Base-by-base conservation (phyloP, 2,329 filamentous ascomycete species). In the Hymenoscyphus occultus region DNA sequence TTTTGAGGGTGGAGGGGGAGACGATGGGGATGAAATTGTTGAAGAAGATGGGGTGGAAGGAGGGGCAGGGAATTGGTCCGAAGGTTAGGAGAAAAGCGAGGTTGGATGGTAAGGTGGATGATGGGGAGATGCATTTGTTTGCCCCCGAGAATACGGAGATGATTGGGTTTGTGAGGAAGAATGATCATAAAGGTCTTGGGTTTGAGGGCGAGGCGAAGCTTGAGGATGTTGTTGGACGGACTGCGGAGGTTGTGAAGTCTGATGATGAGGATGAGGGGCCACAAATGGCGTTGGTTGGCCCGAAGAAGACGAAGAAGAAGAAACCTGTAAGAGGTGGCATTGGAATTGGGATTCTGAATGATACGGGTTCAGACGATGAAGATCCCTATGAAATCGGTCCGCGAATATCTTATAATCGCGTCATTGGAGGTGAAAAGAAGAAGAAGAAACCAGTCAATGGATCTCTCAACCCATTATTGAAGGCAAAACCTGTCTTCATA, bases 21-120 rank as follows among this genome's bases (percentile, higher is more conserved):
- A 96, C 92, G 0, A 92, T 96, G 83, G 95, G 95, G 1, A 82
- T 90, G 14, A 93, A 91, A 74, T 81, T 99, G 16, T 80, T 98
- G 65, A 91, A 90, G 74, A 90, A 85, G 73, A 98, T 99, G 94
- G 95, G 94, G 16, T 99, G 95, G 95, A 91, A 90, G 72, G 90
- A 94, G 68, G 94, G 93, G 0, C 93, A 98, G 77, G 95, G 95
- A 3, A 88, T 98, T 67, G 95, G 95, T 0, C 92, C 93, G 28
- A 97, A 92, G 77, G 81, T 97, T 40, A 86, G 88, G 62, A 85
- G 95, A 59, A 83, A 82, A 74, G 92, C 93, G 45, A 83, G 89
- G 59, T 82, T 94, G 14, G 90, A 84, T 61, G 83, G 84, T 54
- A 76, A 81, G 1, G 81, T 78, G 56, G 78, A 78, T 22, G 74